These are phyloP conservation scores for Agrocybe pediades DNA, from an alignment of 768 basidiomycete species.

Conservation along the genomic window DNA sequence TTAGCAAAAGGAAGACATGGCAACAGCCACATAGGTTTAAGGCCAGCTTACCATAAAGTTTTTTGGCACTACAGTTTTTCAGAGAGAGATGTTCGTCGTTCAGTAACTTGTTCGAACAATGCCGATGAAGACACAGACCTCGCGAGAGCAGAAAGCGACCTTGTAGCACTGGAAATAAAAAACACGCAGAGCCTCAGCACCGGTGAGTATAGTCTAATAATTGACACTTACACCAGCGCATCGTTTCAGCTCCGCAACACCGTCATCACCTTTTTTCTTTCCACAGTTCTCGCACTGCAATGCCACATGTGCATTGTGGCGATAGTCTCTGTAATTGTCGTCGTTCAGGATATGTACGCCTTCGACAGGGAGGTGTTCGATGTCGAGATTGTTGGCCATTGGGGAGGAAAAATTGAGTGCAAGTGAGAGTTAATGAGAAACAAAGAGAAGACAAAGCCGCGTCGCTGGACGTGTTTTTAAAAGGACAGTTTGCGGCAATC, in stretches of 20 bases:
- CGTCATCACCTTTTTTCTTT: not conserved
- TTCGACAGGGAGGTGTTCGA: slow-evolving; percentile 1
- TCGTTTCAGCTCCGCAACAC: slow-evolving; percentile 3
- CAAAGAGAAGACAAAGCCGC: no score
- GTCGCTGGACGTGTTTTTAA: no score
- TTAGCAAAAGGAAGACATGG: not conserved
- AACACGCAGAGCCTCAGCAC: not conserved
- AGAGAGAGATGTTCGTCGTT: not conserved
- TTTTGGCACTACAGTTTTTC: not conserved
- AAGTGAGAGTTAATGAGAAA: no score
- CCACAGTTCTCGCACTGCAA: slow-evolving; percentile 7
- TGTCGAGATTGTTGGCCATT: slow-evolving; percentile 7
- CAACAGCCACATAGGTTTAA: no score
- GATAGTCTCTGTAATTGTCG: slow-evolving; percentile 5
- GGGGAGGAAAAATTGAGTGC: no score
- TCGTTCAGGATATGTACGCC: slow-evolving; percentile 8
- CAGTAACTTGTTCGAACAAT: not conserved
- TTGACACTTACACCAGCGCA: slow-evolving; percentile 2
- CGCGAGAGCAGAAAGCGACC: slow-evolving; percentile 8
- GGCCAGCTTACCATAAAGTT: slow-evolving; percentile 2
- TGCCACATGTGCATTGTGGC: not conserved
- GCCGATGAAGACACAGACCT: not conserved
- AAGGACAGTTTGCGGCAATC: no score
- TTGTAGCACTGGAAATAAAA: slow-evolving; percentile 7
- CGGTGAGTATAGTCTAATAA: not conserved